phyloP scores from a whole-genome alignment of 208 protist species.

The Pavlovales sp. region DNA sequence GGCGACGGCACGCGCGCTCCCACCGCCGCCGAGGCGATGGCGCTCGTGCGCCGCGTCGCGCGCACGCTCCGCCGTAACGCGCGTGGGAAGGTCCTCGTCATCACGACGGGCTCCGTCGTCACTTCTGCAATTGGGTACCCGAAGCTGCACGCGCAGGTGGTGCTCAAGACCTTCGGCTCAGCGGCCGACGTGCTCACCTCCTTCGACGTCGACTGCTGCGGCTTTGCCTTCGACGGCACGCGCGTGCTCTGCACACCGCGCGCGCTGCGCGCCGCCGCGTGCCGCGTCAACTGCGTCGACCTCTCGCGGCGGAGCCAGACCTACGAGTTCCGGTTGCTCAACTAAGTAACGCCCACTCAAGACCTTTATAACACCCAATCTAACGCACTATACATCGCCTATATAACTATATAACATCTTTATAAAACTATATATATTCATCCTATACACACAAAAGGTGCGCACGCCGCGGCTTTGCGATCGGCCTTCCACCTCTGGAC shows the following conservation, averaged over 20 bases:
- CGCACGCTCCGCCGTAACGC: neutral
- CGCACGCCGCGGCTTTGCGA: slow-evolving; percentile 44
- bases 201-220: slow-evolving; percentile 12
- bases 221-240: slow-evolving; percentile 60
- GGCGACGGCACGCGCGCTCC: neutral
- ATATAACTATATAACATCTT: too few species aligned
- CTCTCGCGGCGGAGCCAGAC: slow-evolving; percentile 48
- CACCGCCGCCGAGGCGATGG: neutral
- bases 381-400: too few species aligned
- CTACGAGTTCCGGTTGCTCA: slow-evolving; percentile 63
- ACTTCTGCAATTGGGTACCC: neutral
- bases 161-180: neutral
- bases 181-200: neutral
- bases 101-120: neutral
- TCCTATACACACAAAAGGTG: too few species aligned
- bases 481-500: too few species aligned
- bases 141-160: neutral
- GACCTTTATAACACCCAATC: too few species aligned
- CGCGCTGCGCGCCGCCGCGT: slow-evolving; percentile 38
- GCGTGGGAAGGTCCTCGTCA: too few species aligned
- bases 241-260: slow-evolving; percentile 52
- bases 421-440: too few species aligned
- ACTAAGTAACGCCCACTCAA: too few species aligned
- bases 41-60: neutral
- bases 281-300: slow-evolving; percentile 55